Base-by-base conservation (phyloP, 306 rosid species). In the Malus fusca region DNA sequence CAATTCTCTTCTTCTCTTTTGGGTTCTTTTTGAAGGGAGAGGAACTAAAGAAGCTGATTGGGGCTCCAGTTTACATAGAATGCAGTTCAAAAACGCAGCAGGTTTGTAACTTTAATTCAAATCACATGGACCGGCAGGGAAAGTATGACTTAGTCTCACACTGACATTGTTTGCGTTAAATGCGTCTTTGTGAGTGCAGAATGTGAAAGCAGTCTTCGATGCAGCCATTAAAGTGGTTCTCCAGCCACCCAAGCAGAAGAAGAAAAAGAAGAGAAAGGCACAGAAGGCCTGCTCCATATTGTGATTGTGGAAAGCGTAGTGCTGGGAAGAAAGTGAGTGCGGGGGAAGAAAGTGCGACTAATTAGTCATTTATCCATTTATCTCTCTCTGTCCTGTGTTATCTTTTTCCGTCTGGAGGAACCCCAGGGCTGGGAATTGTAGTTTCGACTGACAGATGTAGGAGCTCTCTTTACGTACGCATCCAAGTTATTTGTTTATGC, bases 41-140 rank as follows among this genome's bases (percentile, higher is more conserved):
- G 89, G 97, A 95, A 58, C 89, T 95, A 48, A 88, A 88, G 73
- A 92, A 92, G 82, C 89, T 89, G 42, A 95, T 95, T 8, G 96
- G 97, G 18, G 93, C 97, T 66, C 97, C 91, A 2, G 85, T 83
- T 82, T 95, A 90, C 86, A 87, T 90, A 26, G 98, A 95, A 76
- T 95, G 98, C 65, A 95, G 98, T 84, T 95, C 98, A 44, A 95
- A 95, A 88, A 92, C 98, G 28, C 97, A 95, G 81, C 91, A 90
- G 94, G 98, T 92, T 82, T 63, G 68, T 75, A 78, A 60, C 79
- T 81, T 66, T 74, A 73, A 73, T 25, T 75, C 63, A 35, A 71
- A 66, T 78, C 65, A 30, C 56, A 40, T 26, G 78, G 73, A 12
- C 56, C 53, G 28, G 21, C 13, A 40, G 33, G 58, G 70, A 46